Evolutionary conservation across 225 moss, liverwort and hornwort species (phyloP).

Genomic region (Thuidium tamariscinum): DNA sequence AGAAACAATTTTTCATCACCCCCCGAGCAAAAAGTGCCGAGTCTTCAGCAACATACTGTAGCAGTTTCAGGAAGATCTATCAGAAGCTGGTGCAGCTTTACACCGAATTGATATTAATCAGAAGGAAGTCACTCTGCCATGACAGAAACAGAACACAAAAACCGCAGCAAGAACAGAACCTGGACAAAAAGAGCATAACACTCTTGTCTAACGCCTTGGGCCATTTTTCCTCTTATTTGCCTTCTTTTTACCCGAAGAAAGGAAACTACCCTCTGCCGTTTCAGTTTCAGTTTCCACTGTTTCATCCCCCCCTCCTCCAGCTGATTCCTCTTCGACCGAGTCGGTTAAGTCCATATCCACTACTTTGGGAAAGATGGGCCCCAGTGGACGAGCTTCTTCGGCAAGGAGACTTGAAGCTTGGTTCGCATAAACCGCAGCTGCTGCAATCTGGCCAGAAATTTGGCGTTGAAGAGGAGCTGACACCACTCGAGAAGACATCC

Average conservation of each 20-base stretch:
- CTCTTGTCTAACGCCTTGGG: background rate
- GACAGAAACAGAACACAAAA: background rate
- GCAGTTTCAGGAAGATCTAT: background rate
- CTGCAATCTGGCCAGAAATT: slow-evolving; percentile 20
- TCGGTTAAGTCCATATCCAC: background rate
- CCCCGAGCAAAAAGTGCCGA: background rate
- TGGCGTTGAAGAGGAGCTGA: slow-evolving; percentile 10
- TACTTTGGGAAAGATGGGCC: slow-evolving; percentile 12
- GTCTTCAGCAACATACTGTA: background rate
- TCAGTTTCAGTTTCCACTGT: background rate
- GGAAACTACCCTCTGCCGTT: background rate
- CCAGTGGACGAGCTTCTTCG: slow-evolving; percentile 11
- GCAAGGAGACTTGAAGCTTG: background rate
- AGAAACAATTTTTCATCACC: background rate
- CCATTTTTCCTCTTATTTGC: slow-evolving; percentile 17
- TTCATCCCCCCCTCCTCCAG: background rate
- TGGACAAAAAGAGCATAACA: background rate
- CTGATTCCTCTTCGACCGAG: background rate
- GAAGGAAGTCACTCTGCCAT: background rate
- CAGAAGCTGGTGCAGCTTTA: background rate
- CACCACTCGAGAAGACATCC: background rate
- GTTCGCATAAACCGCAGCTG: slow-evolving; percentile 27
- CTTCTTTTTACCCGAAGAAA: background rate
- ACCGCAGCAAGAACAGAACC: background rate
- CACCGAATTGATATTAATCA: background rate